Percentiles rank a stretch among this genome's conserved stretches.
phyloP scores from a whole-genome alignment of 345 rosid species.

The Populus tremula region DNA sequence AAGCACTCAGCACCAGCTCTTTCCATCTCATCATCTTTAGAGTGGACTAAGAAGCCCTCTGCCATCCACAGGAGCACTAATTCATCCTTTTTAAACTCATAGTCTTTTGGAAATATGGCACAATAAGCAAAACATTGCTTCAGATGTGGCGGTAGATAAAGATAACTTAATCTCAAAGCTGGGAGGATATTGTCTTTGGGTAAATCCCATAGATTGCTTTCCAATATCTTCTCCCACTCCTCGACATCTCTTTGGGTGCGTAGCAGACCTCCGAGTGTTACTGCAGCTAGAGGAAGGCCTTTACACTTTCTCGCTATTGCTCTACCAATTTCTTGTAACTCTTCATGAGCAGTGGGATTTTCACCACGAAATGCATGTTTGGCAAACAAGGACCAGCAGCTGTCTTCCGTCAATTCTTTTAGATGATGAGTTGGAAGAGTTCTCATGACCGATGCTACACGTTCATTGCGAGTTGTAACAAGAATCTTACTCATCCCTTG shows the following conservation, averaged over 20 bases:
- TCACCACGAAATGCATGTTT: conserved; percentile 1
- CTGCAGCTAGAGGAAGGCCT: conserved; percentile 10
- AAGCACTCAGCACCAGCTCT: conserved; percentile 14
- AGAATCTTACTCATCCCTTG: conserved; percentile 3
- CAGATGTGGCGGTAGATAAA: neutral
- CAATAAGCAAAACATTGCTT: no score
- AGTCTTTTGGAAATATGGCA: conserved; percentile 1
- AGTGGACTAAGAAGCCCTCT: conserved; percentile 13
- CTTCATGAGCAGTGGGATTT: neutral
- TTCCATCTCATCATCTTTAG: conserved; percentile 7
- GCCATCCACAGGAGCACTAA: conserved; percentile 24
- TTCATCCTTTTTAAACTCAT: neutral
- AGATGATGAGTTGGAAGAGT: neutral
- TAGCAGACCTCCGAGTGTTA: neutral
- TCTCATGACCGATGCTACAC: neutral
- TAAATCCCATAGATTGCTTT: neutral
- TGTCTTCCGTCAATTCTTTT: neutral
- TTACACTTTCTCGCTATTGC: neutral
- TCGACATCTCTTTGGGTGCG: neutral
- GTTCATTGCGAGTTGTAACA: conserved; percentile 3
- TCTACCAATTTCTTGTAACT: neutral
- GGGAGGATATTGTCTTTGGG: neutral
- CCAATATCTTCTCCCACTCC: conserved; percentile 5
- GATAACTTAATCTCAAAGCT: conserved; percentile 5
- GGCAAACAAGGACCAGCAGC: neutral